A percentile compares a stretch with the other conserved stretches of the same genome.
These are phyloP conservation scores for Neonectria ditissima DNA, from an alignment of 2,329 filamentous ascomycete genomes.

Conservation along the genomic window DNA sequence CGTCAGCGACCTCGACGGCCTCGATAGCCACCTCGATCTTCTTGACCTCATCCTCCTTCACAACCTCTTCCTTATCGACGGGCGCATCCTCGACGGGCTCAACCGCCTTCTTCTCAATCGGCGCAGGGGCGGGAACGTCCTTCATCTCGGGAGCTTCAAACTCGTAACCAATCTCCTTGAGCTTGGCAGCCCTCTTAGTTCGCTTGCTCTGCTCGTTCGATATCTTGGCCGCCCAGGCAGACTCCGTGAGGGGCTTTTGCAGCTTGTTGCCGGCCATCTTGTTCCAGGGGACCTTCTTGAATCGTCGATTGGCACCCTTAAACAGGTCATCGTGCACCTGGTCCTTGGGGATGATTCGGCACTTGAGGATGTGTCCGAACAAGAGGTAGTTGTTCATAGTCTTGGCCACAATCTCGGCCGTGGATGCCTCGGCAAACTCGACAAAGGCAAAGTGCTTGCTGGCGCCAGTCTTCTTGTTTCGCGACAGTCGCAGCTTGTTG, in stretches of 20 bases:
- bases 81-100: slow-evolving; percentile 54
- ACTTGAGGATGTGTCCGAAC: slow-evolving; percentile 93
- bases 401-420: slow-evolving; percentile 90
- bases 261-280: slow-evolving; percentile 84
- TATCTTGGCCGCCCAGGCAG: slow-evolving; percentile 83
- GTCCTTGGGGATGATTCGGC: slow-evolving; percentile 80
- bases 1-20: slow-evolving; percentile 32
- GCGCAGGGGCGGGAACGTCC: slow-evolving; percentile 56
- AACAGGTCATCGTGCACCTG: slow-evolving; percentile 85
- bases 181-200: slow-evolving; percentile 74
- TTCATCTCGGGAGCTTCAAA: slow-evolving; percentile 81
- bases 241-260: slow-evolving; percentile 77
- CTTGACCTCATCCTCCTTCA: slow-evolving; percentile 38
- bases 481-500: slow-evolving; percentile 80
- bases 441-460: slow-evolving; percentile 97
- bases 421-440: slow-evolving; percentile 82
- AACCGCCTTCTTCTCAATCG: slow-evolving; percentile 50
- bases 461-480: slow-evolving; percentile 90
- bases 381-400: slow-evolving; percentile 99
- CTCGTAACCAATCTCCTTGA: slow-evolving; percentile 86
- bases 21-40: slow-evolving; percentile 7
- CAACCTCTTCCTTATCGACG: slow-evolving; percentile 47
- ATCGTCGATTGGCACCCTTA: slow-evolving; percentile 90
- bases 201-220: slow-evolving; percentile 79
- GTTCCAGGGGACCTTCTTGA: slow-evolving; percentile 89